Base-by-base conservation (phyloP, 331 rosid species). In the Rhamnella rubrinervis region DNA sequence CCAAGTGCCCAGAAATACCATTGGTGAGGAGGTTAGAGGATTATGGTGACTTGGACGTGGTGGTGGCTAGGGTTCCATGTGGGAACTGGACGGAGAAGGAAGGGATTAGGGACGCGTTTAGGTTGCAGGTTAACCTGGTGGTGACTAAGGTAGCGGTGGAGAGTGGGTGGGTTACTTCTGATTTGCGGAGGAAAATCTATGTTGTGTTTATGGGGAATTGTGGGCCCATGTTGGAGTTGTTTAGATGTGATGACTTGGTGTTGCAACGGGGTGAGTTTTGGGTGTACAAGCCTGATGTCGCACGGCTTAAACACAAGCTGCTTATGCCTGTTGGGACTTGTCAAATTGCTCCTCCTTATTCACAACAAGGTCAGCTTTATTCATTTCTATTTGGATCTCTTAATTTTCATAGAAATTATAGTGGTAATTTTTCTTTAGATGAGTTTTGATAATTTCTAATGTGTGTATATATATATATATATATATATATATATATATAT, bases 171-270 rank as follows among this genome's bases (percentile, higher is more conserved):
- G 26, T 46, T 68, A 55, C 21, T 16, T 47, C 70, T 7, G 85
- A 80, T 15, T 47, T 15, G 9, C 35, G 61, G 55, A 83, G 82
- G 71, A 55, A 72, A 6, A 89, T 90, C 26, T 78, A 88, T 64
- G 87, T 87, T 44, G 88, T 87, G 70, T 87, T 91, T 39, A 39
- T 91, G 1, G 96, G 96, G 26, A 46, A 75, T 0, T 88, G 98
- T 75, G 88, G 84, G 60, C 95, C 98, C 31, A 93, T 93, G 98
- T 37, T 71, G 16, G 98, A 93, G 91, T 82, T 93, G 65, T 93
- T 91, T 68, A 66, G 88, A 46, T 93, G 97, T 64, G 96, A 93
- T 14, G 95, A 93, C 16, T 68, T 84, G 13, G 28, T 88, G 80
- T 63, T 68, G 84, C 85, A 75, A 20, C 53, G 38, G 60, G 88